Evolutionary conservation across 2,329 filamentous ascomycete genomes (phyloP).

Genomic region (Apiospora pterosperma): DNA sequence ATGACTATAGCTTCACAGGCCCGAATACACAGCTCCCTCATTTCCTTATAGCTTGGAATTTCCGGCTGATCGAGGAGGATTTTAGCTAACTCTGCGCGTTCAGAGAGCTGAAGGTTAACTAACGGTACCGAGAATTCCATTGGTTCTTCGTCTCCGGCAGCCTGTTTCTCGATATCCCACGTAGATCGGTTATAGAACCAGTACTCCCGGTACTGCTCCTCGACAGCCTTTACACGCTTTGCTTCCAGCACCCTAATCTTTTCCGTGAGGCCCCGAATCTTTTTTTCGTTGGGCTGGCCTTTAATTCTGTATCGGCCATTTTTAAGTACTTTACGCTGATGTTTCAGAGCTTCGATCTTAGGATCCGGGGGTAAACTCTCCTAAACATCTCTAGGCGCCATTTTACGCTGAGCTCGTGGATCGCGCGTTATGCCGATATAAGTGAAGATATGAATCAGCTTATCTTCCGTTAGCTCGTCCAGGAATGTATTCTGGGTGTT

Average conservation of each 20-base stretch:
- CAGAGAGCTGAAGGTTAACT: conserved; percentile 13
- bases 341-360: conserved; percentile 21
- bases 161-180: conserved; percentile 25
- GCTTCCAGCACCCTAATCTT: conserved; percentile 18
- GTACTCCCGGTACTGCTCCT: conserved; percentile 21
- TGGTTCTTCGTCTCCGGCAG: conserved; percentile 14
- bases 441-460: conserved; percentile 17
- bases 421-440: conserved; percentile 25
- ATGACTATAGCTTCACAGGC: conserved; percentile 11
- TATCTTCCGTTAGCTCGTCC: conserved; percentile 17
- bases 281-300: conserved; percentile 16
- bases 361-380: conserved; percentile 19
- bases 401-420: conserved; percentile 21
- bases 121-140: conserved; percentile 11
- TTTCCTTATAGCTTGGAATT: conserved; percentile 7
- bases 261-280: conserved; percentile 20
- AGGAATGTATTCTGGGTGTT: conserved; percentile 26
- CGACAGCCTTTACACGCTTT: conserved; percentile 13
- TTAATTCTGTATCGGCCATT: conserved; percentile 21
- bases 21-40: conserved; percentile 9
- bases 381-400: conserved; percentile 27
- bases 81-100: conserved; percentile 13
- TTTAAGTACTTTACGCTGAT: conserved; percentile 19
- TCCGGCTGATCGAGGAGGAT: conserved; percentile 14
- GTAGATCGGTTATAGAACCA: conserved; percentile 25